These are phyloP conservation scores for Aleurites moluccanus DNA, from an alignment of 441 rosid species.

Conservation along the genomic window DNA sequence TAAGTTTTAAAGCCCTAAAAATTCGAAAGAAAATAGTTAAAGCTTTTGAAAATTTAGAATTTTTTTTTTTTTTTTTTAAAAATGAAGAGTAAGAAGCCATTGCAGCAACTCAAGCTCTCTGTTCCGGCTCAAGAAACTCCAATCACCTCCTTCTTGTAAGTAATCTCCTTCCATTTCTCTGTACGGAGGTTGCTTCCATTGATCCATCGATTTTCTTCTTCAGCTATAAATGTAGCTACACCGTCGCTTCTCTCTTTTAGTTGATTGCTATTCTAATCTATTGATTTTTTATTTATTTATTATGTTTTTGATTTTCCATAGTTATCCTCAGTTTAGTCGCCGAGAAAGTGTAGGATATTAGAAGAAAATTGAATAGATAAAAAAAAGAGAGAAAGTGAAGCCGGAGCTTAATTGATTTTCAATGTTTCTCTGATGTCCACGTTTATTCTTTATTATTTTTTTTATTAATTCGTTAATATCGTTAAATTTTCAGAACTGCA, in stretches of 20 bases:
- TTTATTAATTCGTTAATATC: neutral
- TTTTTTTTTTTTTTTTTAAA: too few relatives aligned
- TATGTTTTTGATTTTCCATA: too few relatives aligned
- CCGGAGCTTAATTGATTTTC: neutral
- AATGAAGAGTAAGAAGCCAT: too few relatives aligned
- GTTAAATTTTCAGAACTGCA: slow-evolving; percentile 54
- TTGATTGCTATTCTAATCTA: too few relatives aligned
- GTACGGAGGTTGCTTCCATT: neutral
- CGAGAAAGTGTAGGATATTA: neutral
- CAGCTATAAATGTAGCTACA: neutral
- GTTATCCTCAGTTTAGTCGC: too few relatives aligned
- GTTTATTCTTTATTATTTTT: neutral
- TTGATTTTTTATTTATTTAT: too few relatives aligned
- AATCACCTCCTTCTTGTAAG: slow-evolving; percentile 76
- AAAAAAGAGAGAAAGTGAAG: neutral
- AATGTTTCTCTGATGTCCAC: too few relatives aligned
- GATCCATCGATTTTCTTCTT: neutral
- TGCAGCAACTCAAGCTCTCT: slow-evolving; percentile 78
- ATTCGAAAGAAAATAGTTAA: too few relatives aligned
- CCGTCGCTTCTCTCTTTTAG: too few relatives aligned
- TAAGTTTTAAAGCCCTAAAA: too few relatives aligned
- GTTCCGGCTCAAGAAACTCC: slow-evolving; percentile 84
- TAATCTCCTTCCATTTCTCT: slow-evolving; percentile 14
- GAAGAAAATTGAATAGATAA: neutral
- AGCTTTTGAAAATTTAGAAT: too few relatives aligned